Base-by-base conservation (phyloP, 164 flowering plant species). In the Brasenia schreberi region DNA sequence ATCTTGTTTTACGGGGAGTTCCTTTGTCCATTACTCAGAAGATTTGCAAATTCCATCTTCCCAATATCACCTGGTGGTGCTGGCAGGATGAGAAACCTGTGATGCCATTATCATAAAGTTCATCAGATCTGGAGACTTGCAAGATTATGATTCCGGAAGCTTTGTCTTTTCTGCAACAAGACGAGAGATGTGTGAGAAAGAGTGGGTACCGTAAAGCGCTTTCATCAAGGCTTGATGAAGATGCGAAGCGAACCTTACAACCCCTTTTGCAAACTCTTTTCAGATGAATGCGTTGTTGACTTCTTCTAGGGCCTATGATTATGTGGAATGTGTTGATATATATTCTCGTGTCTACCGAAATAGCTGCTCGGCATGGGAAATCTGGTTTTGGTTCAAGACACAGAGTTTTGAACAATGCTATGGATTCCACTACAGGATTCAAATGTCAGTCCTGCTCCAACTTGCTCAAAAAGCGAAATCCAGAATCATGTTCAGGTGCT, bases 11-110 rank as follows among this genome's bases (percentile, higher is more conserved):
- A 89, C 96, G 99, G 97, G 39, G 97, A 94, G 73, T 88, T 94
- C 68, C 85, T 91, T 5, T 94, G 98, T 73, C 98, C 98, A 42
- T 89, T 87, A 56, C 91, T 97, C 69, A 90, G 98, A 6, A 84
- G 86, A 59, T 85, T 94, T 65, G 91, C 91, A 65, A 94, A 91
- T 74, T 87, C 90, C 42, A 81, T 84, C 65, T 75, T 94, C 81
- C 95, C 99, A 43, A 33, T n/a, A n/a, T n/a, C 76, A 18, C 79
- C 84, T 65, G 72, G 71, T 19, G 74, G 77, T 68, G 62, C 66
- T 42, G 66, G 43, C 62, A 74, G 74, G 71, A 67, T 61, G 63
- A 67, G 67, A 75, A 67, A 72, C 74, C 67, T 62, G 72, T 65
- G 6, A 42, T 63, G 42, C 44, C 33, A 64, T 64, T 78, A n/a